These are phyloP conservation scores for Austroboletus niveus DNA, from an alignment of 1,284 basidiomycete genomes.

Conservation along the genomic window DNA sequence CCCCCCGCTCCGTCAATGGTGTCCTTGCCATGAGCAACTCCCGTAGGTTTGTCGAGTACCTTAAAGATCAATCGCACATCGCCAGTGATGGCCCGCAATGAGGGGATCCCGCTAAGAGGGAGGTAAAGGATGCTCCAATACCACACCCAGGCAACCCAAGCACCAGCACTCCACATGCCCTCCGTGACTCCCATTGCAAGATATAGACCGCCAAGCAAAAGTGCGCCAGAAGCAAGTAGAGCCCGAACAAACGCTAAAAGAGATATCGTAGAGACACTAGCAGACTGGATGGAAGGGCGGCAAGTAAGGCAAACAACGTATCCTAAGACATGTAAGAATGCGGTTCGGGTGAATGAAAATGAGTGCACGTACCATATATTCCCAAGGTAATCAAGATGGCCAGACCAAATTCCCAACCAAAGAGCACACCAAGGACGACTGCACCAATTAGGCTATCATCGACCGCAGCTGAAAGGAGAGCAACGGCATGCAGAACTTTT, in stretches of 20 bases:
- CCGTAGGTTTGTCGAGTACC: constrained; percentile 73
- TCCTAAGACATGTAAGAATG: constrained; percentile 5
- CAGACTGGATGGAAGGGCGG: constrained; percentile 8
- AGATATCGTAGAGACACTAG: constrained; percentile 26
- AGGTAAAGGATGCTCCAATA: constrained; percentile 30
- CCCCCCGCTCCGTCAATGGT: constrained; percentile 69
- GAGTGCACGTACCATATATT: constrained; percentile 56
- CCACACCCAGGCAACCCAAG: constrained; percentile 31
- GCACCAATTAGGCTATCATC: constrained; percentile 74
- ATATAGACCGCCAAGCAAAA: constrained; percentile 65
- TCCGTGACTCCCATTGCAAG: constrained; percentile 31
- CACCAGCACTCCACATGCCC: constrained; percentile 28
- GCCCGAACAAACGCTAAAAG: constrained; percentile 78
- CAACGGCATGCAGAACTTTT: constrained; percentile 89
- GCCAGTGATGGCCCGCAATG: constrained; percentile 12
- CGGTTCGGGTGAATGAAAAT: neutral
- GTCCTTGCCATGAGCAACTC: constrained; percentile 80
- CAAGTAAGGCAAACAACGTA: constrained; percentile 14
- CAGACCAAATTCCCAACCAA: constrained; percentile 67
- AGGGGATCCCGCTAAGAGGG: constrained; percentile 24
- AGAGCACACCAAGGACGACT: constrained; percentile 59
- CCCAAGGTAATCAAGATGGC: constrained; percentile 77
- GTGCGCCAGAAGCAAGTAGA: constrained; percentile 73
- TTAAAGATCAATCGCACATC: constrained; percentile 49
- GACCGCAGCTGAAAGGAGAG: constrained; percentile 75